Base-by-base conservation (phyloP, 495 filamentous ascomycete species). In the Hypomontagnella monticulosa region DNA sequence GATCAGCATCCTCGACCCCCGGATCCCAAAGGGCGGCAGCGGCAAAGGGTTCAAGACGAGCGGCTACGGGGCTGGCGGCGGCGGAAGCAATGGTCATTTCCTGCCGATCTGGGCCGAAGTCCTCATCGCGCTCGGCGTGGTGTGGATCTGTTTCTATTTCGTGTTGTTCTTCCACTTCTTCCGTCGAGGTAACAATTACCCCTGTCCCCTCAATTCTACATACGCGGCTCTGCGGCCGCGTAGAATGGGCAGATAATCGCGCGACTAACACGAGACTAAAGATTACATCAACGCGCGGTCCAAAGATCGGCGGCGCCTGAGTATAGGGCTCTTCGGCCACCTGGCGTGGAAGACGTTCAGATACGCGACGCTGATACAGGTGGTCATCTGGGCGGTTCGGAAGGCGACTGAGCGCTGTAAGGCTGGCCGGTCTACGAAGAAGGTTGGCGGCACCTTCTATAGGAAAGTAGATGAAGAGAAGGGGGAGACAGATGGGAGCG, bases 381-480 rank as follows among this genome's bases (percentile, higher is more conserved):
- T 33, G 14, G 15, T 60, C 4, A 30, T 63, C 30, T 63, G 59
- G 59, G 37, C 30, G 0, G 16, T 30, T 30, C 60, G 60, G 36
- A 69, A 69, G 44, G 23, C 43, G 11, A 0, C 12, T 12, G 19
- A 6, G 12, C 33, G 51, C n/a, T 41, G 44, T 34, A 11, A 14
- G 37, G 15, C 23, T 10, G 43, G 32, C 0, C 23, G 18, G 1
- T 37, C 15, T 6, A 52, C 30, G 33, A 68, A 68, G 54, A 58
- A 50, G 5, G 48, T 68, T 3, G 65, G 65, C 33, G 54, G 59
- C 5, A 58, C 52, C 19, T 63, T 63, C 30, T 68, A 68, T 32
- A 12, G 40, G 14, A 63, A 63, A 36, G 15, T 63, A 14, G 54
- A 47, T 0, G 49, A 68, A 1, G 58, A 37, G 59, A 59, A 27